Evolutionary conservation across 352 stramenopile species (phyloP).

Genomic region (Globisporangium uncinulatum): DNA sequence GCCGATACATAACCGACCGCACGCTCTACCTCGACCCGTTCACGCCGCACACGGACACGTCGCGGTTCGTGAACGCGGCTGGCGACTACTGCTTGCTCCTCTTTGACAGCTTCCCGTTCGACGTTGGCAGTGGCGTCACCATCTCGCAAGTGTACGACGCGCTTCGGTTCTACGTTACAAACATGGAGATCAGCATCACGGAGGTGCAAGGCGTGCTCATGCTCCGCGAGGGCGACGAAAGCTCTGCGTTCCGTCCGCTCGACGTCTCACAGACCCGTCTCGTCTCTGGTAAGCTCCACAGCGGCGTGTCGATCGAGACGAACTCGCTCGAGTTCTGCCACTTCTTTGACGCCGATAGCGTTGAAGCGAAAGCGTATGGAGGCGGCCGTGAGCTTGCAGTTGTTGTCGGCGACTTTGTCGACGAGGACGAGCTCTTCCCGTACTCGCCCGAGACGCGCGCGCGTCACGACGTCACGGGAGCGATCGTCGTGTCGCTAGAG

Average conservation of each 20-base stretch:
- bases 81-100: slow-evolving; percentile 46
- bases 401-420: slow-evolving; percentile 4
- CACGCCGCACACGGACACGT: slow-evolving; percentile 27
- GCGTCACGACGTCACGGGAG: slow-evolving; percentile 6
- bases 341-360: not conserved
- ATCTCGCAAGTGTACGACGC: slow-evolving; percentile 51
- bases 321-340: slow-evolving; percentile 5
- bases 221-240: slow-evolving; percentile 23
- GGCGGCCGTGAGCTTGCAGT: slow-evolving; percentile 1
- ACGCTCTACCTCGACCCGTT: slow-evolving; percentile 16
- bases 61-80: slow-evolving; percentile 33
- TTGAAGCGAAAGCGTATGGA: not conserved
- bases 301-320: slow-evolving; percentile 4
- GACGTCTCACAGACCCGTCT: slow-evolving; percentile 1
- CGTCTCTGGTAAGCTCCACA: not conserved
- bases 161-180: slow-evolving; percentile 44
- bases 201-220: slow-evolving; percentile 50
- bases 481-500: slow-evolving; percentile 2
- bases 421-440: slow-evolving; percentile 9
- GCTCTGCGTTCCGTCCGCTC: not conserved
- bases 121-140: slow-evolving; percentile 11
- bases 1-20: slow-evolving; percentile 26
- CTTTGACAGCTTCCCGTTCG: slow-evolving; percentile 51
- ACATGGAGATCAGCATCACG: slow-evolving; percentile 55
- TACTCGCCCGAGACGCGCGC: slow-evolving; percentile 6